Evolutionary conservation across 371 early-diverging fungal genomes (phyloP), one percentile per base, ranked within the genome.

Genomic region (Apophysomyces variabilis): DNA sequence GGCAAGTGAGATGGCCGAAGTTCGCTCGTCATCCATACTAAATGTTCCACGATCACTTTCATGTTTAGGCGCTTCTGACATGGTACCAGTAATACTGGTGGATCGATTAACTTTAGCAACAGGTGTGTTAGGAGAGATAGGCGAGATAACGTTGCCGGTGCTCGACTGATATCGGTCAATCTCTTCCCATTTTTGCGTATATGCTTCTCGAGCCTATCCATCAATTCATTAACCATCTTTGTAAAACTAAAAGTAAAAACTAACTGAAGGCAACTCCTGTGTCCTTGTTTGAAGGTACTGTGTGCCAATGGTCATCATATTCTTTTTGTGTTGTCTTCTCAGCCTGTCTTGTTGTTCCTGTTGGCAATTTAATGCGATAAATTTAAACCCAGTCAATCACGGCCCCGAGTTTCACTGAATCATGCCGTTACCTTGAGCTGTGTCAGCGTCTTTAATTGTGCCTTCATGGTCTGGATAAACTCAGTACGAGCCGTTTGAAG

Each of bases 271-370:
- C 26, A 68, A 21, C 18, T 58, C 63, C 9, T 50, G 26, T 6
- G 41, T 18, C 5, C 72, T 67, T 8, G 65, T 64, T 9, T 61
- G 45, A n/a, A 65, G 26, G 26, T 67, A 72, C 38, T 62, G 59
- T 18, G 26, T 13, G 35, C 62, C 64, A 5, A 67, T 44, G 43
- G 60, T 43, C 7, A 61, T 21, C 72, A 72, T 72, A 45, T 64
- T 65, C 45, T 72, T 72, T 36, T 62, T 57, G 44, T 67, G 72
- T n/a, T 26, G 35, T 38, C 68, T 18, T 16, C 62, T 36, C 21
- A 60, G 11, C 46, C 61, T 44, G 50, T 72, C 72, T 38, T 72
- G 72, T 44, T 72, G 57, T 61, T 72, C 68, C 72, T 72, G 32
- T 26, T 45, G 37, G 38, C 38, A 57, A 54, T 26, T 57, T 62